phyloP scores from a whole-genome alignment of 345 rosid species.

The Laguncularia racemosa region DNA sequence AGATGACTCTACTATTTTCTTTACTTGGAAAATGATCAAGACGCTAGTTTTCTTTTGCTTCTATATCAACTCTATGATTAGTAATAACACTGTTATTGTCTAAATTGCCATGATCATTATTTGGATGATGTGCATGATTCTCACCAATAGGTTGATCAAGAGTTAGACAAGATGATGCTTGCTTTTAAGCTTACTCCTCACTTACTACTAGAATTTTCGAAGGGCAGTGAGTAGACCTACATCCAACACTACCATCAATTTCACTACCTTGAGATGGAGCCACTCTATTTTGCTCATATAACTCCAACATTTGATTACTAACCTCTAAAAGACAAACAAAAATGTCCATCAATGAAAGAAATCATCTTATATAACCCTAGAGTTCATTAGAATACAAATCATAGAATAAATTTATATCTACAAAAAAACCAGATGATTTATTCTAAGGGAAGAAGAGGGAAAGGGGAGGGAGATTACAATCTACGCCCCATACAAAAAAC shows the following conservation, averaged over 20 bases:
- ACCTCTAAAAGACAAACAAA: constrained; percentile 47
- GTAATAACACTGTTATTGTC: constrained; percentile 72
- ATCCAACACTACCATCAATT: constrained; percentile 69
- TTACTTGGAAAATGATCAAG: constrained; percentile 25
- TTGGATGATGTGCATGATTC: too few relatives aligned
- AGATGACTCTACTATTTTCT: constrained; percentile 31
- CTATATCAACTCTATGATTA: constrained; percentile 47
- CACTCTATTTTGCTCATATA: constrained; percentile 53
- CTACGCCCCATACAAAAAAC: too few relatives aligned
- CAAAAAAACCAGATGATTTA: too few relatives aligned
- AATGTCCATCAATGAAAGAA: background rate
- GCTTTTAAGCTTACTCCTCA: constrained; percentile 40
- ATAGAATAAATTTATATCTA: background rate
- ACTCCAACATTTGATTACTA: constrained; percentile 68
- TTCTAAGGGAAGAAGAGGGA: too few relatives aligned
- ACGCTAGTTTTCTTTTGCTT: constrained; percentile 33
- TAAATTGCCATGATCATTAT: too few relatives aligned
- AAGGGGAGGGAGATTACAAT: too few relatives aligned
- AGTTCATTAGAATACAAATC: background rate
- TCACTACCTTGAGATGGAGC: constrained; percentile 58
- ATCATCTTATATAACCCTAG: background rate
- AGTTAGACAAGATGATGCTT: constrained; percentile 27
- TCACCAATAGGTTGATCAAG: too few relatives aligned
- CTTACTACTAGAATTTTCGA: constrained; percentile 35
- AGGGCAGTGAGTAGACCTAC: constrained; percentile 38